phyloP scores from a whole-genome alignment of 164 flowering plant species.

The Berberis thunbergii region DNA sequence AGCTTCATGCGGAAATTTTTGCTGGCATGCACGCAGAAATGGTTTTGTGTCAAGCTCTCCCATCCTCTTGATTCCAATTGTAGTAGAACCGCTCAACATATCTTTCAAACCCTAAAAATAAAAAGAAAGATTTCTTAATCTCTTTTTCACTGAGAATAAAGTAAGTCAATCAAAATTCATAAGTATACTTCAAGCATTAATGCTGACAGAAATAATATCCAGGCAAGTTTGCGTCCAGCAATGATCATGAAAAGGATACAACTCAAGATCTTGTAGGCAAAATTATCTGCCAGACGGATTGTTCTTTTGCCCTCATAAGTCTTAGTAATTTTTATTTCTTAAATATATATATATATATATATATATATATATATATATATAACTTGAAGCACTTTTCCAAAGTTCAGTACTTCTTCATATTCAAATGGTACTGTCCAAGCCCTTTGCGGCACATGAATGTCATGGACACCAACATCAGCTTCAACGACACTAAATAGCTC shows the following conservation, averaged over 20 bases:
- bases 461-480: too few relatives aligned
- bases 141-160: neutral
- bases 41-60: slow-evolving; percentile 66
- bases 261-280: neutral
- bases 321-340: neutral
- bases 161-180: neutral
- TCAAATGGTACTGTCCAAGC: neutral
- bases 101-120: slow-evolving; percentile 50
- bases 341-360: neutral
- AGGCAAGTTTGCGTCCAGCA: too few relatives aligned
- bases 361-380: too few relatives aligned
- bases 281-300: neutral
- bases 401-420: neutral
- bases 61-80: slow-evolving; percentile 70
- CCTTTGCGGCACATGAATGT: neutral
- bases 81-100: slow-evolving; percentile 11
- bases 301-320: neutral
- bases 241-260: too few relatives aligned
- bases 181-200: neutral
- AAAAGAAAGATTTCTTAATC: neutral
- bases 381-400: neutral
- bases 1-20: slow-evolving; percentile 37
- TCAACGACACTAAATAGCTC: too few relatives aligned
- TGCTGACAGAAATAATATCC: too few relatives aligned
- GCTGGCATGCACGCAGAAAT: slow-evolving; percentile 46